A percentile compares a stretch with the other conserved stretches of the same genome.
Evolutionary conservation across 2,329 filamentous ascomycete genomes (phyloP).

Genomic region (Aspergillus candidus): DNA sequence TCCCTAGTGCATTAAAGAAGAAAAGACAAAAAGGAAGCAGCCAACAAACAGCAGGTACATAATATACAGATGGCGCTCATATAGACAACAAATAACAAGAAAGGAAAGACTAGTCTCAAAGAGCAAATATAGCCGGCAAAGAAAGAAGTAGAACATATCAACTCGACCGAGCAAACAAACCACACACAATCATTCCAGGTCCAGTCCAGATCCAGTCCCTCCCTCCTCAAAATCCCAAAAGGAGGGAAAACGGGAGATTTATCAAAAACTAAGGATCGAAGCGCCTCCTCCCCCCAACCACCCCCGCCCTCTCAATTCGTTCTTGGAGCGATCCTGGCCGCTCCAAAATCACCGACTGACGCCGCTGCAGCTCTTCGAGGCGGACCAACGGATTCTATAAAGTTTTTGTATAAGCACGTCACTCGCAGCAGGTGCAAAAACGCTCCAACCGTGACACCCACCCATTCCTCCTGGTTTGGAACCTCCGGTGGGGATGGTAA

Average conservation of each 20-base stretch:
- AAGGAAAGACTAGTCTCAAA: too few species aligned
- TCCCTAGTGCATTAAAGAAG: background rate
- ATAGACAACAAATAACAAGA: too few species aligned
- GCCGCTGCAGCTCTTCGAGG: conserved; percentile 62
- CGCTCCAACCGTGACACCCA: conserved; percentile 59
- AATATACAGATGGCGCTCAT: conserved; percentile 1
- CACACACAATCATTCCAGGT: too few species aligned
- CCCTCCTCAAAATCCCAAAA: background rate
- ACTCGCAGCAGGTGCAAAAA: conserved; percentile 39
- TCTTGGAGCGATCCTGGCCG: conserved; percentile 27
- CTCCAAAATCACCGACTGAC: conserved; percentile 59
- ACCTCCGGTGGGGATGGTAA: conserved; percentile 76
- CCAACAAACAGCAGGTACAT: background rate
- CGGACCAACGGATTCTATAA: conserved; percentile 63
- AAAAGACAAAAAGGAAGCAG: background rate
- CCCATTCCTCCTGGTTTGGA: conserved; percentile 84
- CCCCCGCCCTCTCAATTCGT: conserved; percentile 9
- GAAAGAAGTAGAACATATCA: too few species aligned
- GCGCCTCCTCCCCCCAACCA: background rate
- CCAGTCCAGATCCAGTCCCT: too few species aligned
- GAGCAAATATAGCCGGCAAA: too few species aligned
- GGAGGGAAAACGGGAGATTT: conserved; percentile 1
- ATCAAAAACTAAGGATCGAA: conserved; percentile 1
- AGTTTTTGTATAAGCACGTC: conserved; percentile 42
- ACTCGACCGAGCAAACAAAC: too few species aligned